Base-by-base conservation (phyloP, 495 filamentous ascomycete genomes). In the Penicillium bovifimosum region DNA sequence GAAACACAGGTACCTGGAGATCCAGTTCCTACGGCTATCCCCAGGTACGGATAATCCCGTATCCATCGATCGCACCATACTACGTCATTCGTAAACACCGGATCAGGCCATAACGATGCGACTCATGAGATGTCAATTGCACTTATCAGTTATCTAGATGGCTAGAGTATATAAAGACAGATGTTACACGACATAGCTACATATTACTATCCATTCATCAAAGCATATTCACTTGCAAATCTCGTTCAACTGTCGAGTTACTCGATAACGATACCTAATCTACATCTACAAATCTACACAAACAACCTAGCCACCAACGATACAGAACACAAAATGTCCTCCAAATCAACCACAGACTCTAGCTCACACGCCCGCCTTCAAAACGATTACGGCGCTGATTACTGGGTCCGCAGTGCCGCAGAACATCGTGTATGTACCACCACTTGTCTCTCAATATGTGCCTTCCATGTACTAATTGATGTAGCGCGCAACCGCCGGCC, bases 371-470 rank as follows among this genome's bases (percentile, higher is more conserved):
- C 64, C 42, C 69, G 65, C 46, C 61, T 64, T 5, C 68, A 71
- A 32, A 75, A 75, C 41, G 70, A 75, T 43, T 75, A 61, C 50
- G 71, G 71, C 28, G 62, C 70, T 2, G 70, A 75, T 17, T 62
- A 69, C 41, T 75, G 71, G 71, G 56, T 72, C 31, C 63, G 65
- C 33, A 54, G 61, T 13, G 38, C 40, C 0, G 39, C 52, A 9
- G 39, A 59, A 16, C 56, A 57, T 29, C 61, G 64, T 1, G 70
- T 72, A 60, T 5, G 64, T 65, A 9, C 24, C 10, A 31, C 29
- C n/a, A n/a, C 31, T n/a, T 14, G 9, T 32, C 38, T 5, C 33
- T 28, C 20, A 24, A 24, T 24, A 24, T 24, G 20, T 4, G 20
- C 20, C 2, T 24, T 24, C 20, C 20, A 4, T 24, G 20, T 24